Conservation (phyloP, 2,329 filamentous ascomycete species). For the Monosporascus cannonballus region DNA sequence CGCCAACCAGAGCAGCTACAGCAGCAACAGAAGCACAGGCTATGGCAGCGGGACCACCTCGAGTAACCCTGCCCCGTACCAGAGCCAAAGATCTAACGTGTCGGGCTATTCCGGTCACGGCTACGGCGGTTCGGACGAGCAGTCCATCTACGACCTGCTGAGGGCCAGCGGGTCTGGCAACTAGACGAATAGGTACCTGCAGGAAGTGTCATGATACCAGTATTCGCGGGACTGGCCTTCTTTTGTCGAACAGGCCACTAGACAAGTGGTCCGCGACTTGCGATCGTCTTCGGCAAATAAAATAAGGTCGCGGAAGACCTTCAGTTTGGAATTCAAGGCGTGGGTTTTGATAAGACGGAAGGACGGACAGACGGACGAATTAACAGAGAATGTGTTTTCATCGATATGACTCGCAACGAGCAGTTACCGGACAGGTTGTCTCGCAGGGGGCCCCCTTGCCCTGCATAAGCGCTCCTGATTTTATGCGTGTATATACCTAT, state of each 20-base stretch:
- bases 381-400: neutral
- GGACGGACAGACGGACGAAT: neutral
- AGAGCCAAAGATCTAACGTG: constrained; percentile 14
- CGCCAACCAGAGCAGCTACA: constrained; percentile 15
- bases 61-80: constrained; percentile 9
- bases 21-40: constrained; percentile 13
- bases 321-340: neutral
- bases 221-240: neutral
- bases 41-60: constrained; percentile 9
- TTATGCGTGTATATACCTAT: too few species aligned
- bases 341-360: neutral
- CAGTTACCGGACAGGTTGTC: neutral
- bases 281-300: too few species aligned
- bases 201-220: neutral
- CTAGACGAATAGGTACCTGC: constrained; percentile 1
- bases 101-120: constrained; percentile 13
- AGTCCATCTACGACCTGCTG: constrained; percentile 21
- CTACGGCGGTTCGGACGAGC: constrained; percentile 19
- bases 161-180: constrained; percentile 15
- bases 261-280: too few species aligned
- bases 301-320: neutral
- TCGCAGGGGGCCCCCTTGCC: neutral
- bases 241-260: too few species aligned
- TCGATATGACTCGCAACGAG: neutral
- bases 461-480: neutral